Base-by-base conservation (phyloP, 2,329 filamentous ascomycete species). In the Penicillium sp. region DNA sequence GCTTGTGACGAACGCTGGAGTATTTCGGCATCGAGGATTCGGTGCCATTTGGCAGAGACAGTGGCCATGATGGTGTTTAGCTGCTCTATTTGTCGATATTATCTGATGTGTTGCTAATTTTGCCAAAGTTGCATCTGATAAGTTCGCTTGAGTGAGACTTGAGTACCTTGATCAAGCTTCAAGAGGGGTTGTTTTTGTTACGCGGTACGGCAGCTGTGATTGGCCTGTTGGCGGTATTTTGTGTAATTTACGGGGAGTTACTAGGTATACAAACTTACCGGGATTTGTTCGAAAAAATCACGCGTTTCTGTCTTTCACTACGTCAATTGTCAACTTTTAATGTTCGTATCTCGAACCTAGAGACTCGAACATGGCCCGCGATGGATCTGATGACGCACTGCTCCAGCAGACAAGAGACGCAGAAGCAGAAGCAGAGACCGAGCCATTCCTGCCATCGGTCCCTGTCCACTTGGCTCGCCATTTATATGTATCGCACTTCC, bases 1-100 rank as follows among this genome's bases (percentile, higher is more conserved):
- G 83, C 81, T 66, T 94, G 90, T 0, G 89, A 91, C 1, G 90
- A 93, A 54, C 89, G 85, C 7, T 60, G 64, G 6, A 71, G 60
- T 1, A 63, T 59, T 38, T 63, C 48, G 1, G 56, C 60, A 2
- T 63, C 62, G 11, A 64, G 35, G 3, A 69, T n/a, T 20, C 67
- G 68, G 5, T 55, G 59, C 61, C 64, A 66, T n/a, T 42, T 53
- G 4, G 61, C 61, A 3, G 16, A 24, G 12, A 55, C 9, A 9
- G 11, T 8, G 8, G 45, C 7, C 52, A 55, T 55, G 38, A 18
- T 43, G 6, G 12, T 30, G n/a, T 14, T 28, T n/a, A n/a, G n/a
- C n/a, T n/a, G n/a, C n/a, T n/a, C n/a, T n/a, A n/a, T 5, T 47
- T 40, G 35, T 40, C 18, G 16, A 6, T 18, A n/a, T 40, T n/a